phyloP scores from a whole-genome alignment of 495 filamentous ascomycete genomes.

The Lineolata rhizophorae region DNA sequence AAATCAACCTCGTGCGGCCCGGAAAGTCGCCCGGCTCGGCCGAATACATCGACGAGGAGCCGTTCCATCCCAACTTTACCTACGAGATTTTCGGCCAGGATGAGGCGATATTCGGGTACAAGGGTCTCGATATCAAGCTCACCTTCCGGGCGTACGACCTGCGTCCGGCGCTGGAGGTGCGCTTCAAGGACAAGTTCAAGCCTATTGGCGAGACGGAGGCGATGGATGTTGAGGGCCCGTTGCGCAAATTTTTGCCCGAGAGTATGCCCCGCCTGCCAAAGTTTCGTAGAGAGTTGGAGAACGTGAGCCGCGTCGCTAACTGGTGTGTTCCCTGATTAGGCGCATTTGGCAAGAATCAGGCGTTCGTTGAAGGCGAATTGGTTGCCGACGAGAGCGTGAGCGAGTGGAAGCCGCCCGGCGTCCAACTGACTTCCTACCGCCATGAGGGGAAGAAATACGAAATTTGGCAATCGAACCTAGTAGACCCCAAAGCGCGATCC shows the following conservation, averaged over 20 bases:
- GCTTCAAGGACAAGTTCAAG: slow-evolving; percentile 52
- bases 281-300: too few species aligned
- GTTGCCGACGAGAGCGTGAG: too few species aligned
- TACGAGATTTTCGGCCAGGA: slow-evolving; percentile 84
- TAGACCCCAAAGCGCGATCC: slow-evolving; percentile 33
- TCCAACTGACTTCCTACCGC: slow-evolving; percentile 28
- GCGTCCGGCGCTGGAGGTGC: slow-evolving; percentile 48
- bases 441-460: slow-evolving; percentile 29
- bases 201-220: slow-evolving; percentile 47
- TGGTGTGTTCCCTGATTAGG: too few species aligned
- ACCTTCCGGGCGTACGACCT: slow-evolving; percentile 66
- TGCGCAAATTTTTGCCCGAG: slow-evolving; percentile 46
- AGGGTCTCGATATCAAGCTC: slow-evolving; percentile 50
- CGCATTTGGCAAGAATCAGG: too few species aligned
- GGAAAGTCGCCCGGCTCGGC: too few species aligned
- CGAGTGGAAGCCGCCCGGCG: slow-evolving; percentile 32
- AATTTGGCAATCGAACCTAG: slow-evolving; percentile 36
- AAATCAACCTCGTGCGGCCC: too few species aligned
- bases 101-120: slow-evolving; percentile 80
- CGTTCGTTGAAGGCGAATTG: too few species aligned
- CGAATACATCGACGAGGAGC: slow-evolving; percentile 4
- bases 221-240: slow-evolving; percentile 36
- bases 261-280: too few species aligned
- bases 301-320: too few species aligned
- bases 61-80: slow-evolving; percentile 70